Evolutionary conservation across 148 eudicot genomes (phyloP).

Genomic region (Vaccinium darrowii): DNA sequence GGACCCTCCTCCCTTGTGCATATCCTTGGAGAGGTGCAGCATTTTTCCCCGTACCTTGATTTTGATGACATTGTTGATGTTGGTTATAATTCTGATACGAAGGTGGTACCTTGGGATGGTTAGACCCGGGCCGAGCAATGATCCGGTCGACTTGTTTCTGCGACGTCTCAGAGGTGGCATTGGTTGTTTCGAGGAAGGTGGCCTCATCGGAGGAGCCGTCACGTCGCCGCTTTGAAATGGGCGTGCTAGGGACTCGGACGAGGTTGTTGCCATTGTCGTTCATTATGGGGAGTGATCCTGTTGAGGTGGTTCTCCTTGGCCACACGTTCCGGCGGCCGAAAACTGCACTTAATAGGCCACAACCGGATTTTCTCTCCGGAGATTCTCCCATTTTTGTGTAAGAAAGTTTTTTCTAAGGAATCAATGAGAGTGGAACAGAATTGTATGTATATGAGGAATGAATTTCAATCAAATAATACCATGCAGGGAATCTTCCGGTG

Average conservation of each 20-base stretch:
- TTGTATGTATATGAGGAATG: not conserved
- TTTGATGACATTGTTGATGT: constrained; percentile 16
- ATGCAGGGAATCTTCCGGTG: constrained; percentile 8
- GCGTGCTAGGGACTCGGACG: constrained; percentile 24
- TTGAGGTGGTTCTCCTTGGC: constrained; percentile 56
- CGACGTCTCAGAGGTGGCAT: constrained; percentile 17
- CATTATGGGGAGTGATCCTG: constrained; percentile 35
- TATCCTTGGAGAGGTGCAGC: constrained; percentile 23
- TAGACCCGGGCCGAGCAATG: constrained; percentile 31
- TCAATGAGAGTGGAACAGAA: not conserved
- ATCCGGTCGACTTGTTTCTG: constrained; percentile 23
- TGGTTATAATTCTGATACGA: constrained; percentile 18
- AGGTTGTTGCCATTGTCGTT: constrained; percentile 14
- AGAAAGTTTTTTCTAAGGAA: not conserved
- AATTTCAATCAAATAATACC: constrained; percentile 1
- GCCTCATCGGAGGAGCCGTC: constrained; percentile 45
- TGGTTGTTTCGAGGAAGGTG: constrained; percentile 18
- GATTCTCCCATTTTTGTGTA: constrained; percentile 43
- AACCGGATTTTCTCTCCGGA: constrained; percentile 51
- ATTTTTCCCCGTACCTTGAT: not conserved
- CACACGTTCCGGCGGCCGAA: constrained; percentile 49
- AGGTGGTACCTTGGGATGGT: constrained; percentile 31
- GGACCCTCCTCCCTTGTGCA: constrained; percentile 35
- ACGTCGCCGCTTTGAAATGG: constrained; percentile 35
- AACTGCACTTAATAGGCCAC: constrained; percentile 65